These are phyloP conservation scores for Agrostemma githago DNA, from an alignment of 148 eudicot species.

Conservation along the genomic window DNA sequence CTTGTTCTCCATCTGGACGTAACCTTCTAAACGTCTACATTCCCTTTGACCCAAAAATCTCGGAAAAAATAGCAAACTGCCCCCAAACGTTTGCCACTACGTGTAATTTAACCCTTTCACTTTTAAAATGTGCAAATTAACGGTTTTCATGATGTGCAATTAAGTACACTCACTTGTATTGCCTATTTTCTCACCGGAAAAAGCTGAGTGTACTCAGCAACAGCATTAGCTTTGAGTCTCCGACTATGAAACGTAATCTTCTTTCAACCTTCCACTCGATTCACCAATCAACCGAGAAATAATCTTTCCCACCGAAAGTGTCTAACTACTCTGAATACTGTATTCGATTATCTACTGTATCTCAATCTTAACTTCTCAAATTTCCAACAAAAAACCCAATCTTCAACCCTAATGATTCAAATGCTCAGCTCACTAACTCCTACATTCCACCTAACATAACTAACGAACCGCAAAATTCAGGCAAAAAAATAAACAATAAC, in stretches of 20 bases:
- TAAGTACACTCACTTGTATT: too few species aligned
- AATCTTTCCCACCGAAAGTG: background rate
- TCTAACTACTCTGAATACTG: background rate
- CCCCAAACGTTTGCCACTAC: too few species aligned
- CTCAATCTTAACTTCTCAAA: background rate
- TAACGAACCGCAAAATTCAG: too few species aligned
- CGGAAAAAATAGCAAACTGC: too few species aligned
- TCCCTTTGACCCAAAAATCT: background rate
- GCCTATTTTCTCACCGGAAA: too few species aligned
- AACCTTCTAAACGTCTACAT: background rate
- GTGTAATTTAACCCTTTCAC: too few species aligned
- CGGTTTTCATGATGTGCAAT: too few species aligned
- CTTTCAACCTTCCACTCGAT: background rate
- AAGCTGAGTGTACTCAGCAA: background rate
- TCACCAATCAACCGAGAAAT: background rate
- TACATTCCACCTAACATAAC: too few species aligned
- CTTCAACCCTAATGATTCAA: slow-evolving; percentile 5
- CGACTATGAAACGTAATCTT: background rate
- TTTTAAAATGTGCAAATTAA: background rate
- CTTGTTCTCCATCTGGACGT: background rate
- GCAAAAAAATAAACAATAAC: too few species aligned
- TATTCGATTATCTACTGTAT: too few species aligned
- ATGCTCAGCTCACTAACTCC: background rate
- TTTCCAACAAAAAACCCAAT: background rate
- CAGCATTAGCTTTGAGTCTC: background rate